Percentiles rank a stretch among this genome's conserved stretches.
These are phyloP conservation scores for Paraphaeosphaeria minitans DNA, from an alignment of 2,329 filamentous ascomycete species.

Conservation along the genomic window DNA sequence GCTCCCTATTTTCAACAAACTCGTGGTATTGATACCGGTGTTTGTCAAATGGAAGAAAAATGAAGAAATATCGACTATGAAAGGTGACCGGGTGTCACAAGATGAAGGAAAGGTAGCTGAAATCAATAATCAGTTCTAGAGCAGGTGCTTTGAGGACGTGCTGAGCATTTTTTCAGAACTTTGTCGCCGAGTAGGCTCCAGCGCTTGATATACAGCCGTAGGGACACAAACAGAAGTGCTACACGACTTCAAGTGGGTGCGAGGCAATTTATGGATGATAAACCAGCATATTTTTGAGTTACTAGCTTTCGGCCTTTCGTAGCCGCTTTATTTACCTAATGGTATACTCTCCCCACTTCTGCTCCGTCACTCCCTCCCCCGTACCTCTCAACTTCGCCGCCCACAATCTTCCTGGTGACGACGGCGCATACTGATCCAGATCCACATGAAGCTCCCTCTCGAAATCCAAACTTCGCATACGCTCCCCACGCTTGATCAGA, in stretches of 20 bases:
- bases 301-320: slow-evolving; percentile 16
- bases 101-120: neutral
- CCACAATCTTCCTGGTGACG: neutral
- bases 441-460: slow-evolving; percentile 7
- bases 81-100: neutral
- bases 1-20: neutral
- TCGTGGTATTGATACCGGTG: neutral
- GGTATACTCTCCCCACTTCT: slow-evolving; percentile 11
- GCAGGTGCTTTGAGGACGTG: too few species aligned
- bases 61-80: neutral
- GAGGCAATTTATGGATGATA: too few species aligned
- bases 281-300: slow-evolving; percentile 6
- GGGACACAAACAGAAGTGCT: too few species aligned
- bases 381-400: neutral
- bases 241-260: too few species aligned
- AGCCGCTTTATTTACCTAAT: slow-evolving; percentile 11
- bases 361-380: slow-evolving; percentile 1
- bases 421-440: slow-evolving; percentile 9
- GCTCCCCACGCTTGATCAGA: slow-evolving; percentile 10
- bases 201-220: too few species aligned
- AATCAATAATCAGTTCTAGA: neutral
- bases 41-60: neutral
- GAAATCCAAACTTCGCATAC: slow-evolving; percentile 9
- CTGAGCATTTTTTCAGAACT: too few species aligned
- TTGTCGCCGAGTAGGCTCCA: too few species aligned